Base-by-base conservation (phyloP, 1,284 basidiomycete species). In the Neolentinus lepideus region DNA sequence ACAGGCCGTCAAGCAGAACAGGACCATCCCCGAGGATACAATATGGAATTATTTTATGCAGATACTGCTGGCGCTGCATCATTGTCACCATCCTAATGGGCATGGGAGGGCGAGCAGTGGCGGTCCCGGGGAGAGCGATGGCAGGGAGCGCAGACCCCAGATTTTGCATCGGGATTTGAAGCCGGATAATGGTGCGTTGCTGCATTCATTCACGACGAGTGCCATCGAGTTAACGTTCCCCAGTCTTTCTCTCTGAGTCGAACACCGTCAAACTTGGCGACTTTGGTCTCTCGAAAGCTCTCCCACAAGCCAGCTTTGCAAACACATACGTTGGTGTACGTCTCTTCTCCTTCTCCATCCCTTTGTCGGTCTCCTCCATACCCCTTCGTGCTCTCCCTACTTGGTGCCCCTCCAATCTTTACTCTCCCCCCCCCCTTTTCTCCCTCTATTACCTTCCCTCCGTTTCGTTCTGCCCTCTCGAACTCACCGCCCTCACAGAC, bases 31-130 rank as follows among this genome's bases (percentile, higher is more conserved):
- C 1, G 95, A 98, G 73, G 94, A 97, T 59, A 89, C 88, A 6
- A 83, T 98, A 51, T 98, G 96, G 96, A 84, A 85, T 63, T 97
- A 96, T 67, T 92, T 98, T 62, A 85, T 93, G 70, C 96, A 99
- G 67, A 90, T 97, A 56, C 76, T 93, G 0, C 77, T 90, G n/a
- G 96, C 95, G 0, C 75, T 98, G 29, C 86, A 92, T 57, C 85
- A 97, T 65, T 98, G 96, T 65, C 96, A 99, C 65, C 86, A 88
- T 59, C 88, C 88, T 14, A 81, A 84, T 54, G 77, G 74, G 9
- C 75, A 78, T 59, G 71, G 73, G 9, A 68, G 81, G 58, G 72
- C 71, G 26, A 70, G 69, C 12, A 79, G 79, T 56, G 69, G 70
- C 8, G 67, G 64, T 1, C 64, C 67, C 11, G 51, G 11, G 6